Percentiles rank a stretch among this genome's conserved stretches.
phyloP scores from a whole-genome alignment of 2,329 filamentous ascomycete species.

The Cladophialophora bantiana region DNA sequence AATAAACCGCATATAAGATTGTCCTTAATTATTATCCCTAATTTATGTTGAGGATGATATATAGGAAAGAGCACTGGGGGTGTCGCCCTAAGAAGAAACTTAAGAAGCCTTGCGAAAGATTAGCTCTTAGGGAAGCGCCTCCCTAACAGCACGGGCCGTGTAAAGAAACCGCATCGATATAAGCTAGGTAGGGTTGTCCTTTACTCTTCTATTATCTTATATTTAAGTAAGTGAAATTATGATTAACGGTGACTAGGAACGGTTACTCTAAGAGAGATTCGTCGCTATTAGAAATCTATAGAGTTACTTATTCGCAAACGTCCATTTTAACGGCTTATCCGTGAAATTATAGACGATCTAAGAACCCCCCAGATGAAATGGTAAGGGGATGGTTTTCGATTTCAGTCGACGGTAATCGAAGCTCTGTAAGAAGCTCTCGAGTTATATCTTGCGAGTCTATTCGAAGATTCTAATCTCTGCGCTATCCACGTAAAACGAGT shows the following conservation, averaged over 20 bases:
- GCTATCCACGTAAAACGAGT: conserved; percentile 99
- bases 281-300: conserved; percentile 94
- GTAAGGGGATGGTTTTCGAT: conserved; percentile 71
- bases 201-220: conserved; percentile 17
- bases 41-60: background rate
- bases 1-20: background rate
- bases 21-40: background rate
- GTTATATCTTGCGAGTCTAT: conserved; percentile 95
- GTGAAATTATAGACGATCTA: conserved; percentile 94
- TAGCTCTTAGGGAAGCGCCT: background rate
- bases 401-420: conserved; percentile 96
- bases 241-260: conserved; percentile 61
- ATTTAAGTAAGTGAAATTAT: conserved; percentile 6
- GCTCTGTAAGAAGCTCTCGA: conserved; percentile 97
- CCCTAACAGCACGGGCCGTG: conserved; percentile 48
- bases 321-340: conserved; percentile 94
- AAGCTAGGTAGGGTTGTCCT: conserved; percentile 70
- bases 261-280: conserved; percentile 95
- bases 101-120: background rate
- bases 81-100: background rate
- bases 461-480: conserved; percentile 96
- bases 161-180: conserved; percentile 90
- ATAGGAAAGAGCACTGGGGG: background rate
- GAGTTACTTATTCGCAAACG: conserved; percentile 95
- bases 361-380: conserved; percentile 68